phyloP scores from a whole-genome alignment of 371 early-diverging fungal species.

The Mucor plumbeus region DNA sequence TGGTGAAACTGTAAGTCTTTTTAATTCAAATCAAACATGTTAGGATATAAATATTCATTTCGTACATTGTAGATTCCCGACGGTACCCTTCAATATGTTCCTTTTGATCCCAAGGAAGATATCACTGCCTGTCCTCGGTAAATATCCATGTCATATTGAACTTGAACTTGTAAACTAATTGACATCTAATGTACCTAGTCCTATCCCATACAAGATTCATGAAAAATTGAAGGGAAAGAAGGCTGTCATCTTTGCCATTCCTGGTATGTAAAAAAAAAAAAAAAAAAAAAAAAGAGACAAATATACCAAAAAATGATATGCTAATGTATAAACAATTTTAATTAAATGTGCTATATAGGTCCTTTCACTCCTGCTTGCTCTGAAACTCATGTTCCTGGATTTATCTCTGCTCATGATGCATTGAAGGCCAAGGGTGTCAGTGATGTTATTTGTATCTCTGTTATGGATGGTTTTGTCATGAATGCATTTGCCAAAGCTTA shows the following conservation, averaged over 20 bases:
- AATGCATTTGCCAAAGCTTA: constrained; percentile 75
- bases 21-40: not conserved
- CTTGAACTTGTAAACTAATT: not conserved
- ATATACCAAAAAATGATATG: not conserved
- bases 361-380: constrained; percentile 78
- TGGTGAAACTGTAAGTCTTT: constrained; percentile 33
- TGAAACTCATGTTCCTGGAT: constrained; percentile 73
- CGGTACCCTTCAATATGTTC: constrained; percentile 36
- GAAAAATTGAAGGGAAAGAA: constrained; percentile 72
- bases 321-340: not conserved
- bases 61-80: constrained; percentile 31
- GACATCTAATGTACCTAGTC: constrained; percentile 12
- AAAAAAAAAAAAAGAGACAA: not conserved
- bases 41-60: not conserved
- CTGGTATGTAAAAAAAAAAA: constrained; percentile 36
- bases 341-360: constrained; percentile 14
- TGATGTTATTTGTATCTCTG: constrained; percentile 60
- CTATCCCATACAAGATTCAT: constrained; percentile 46
- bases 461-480: constrained; percentile 69
- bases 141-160: not conserved
- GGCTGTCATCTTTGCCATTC: constrained; percentile 77
- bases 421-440: constrained; percentile 71
- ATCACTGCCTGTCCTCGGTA: constrained; percentile 40
- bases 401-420: constrained; percentile 47
- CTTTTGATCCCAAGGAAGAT: constrained; percentile 36